Percentiles rank a stretch among this genome's conserved stretches.
phyloP scores from a whole-genome alignment of 2,329 filamentous ascomycete species.

The Nothophoma quercina region DNA sequence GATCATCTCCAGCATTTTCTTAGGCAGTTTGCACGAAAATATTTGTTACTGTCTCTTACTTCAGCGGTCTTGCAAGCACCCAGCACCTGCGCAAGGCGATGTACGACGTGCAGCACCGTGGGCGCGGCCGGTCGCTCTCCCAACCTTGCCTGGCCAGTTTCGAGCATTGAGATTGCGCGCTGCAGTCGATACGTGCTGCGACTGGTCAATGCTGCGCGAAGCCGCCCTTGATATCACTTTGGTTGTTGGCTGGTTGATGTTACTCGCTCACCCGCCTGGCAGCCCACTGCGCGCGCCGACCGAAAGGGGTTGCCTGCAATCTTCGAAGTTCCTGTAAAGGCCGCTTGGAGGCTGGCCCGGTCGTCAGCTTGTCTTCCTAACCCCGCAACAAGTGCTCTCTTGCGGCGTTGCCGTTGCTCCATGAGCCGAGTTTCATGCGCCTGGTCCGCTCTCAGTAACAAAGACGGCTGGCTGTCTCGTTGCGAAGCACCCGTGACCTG shows the following conservation, averaged over 20 bases:
- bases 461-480: conserved; percentile 16
- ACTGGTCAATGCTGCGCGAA: conserved; percentile 17
- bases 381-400: conserved; percentile 17
- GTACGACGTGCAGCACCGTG: conserved; percentile 10
- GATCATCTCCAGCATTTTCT: neutral
- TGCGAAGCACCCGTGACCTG: conserved; percentile 7
- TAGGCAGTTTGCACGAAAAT: neutral
- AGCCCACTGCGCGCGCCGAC: conserved; percentile 12
- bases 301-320: conserved; percentile 16
- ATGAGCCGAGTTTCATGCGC: conserved; percentile 17
- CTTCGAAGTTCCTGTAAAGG: conserved; percentile 14
- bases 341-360: conserved; percentile 17
- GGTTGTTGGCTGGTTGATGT: conserved; percentile 13
- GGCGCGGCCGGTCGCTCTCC: conserved; percentile 9
- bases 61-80: neutral
- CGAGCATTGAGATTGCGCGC: conserved; percentile 16
- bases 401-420: conserved; percentile 14
- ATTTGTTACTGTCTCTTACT: neutral
- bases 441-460: conserved; percentile 11
- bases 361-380: conserved; percentile 16
- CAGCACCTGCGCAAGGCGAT: conserved; percentile 9
- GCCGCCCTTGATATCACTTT: conserved; percentile 17
- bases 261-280: conserved; percentile 14
- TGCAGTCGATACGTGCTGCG: conserved; percentile 12
- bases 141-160: conserved; percentile 17